Percentiles rank a stretch among this genome's conserved stretches.
Evolutionary conservation across 192 early-diverging fungal genomes (phyloP).

Genomic region (Coemansia sp.): DNA sequence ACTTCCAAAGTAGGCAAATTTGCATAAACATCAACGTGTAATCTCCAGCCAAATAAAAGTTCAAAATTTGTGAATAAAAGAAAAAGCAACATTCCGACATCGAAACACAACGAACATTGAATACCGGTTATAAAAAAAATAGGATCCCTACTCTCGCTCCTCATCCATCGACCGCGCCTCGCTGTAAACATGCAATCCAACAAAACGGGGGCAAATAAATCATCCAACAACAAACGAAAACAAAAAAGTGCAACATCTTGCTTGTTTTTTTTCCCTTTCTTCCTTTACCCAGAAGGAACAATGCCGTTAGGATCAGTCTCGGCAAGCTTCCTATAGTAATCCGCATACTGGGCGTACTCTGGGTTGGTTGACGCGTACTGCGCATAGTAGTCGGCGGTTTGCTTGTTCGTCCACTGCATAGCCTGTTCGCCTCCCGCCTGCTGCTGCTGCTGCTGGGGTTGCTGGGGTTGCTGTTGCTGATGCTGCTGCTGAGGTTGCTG

Average conservation of each 20-base stretch:
- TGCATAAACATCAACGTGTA: too few species aligned
- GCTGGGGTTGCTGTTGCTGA: conserved; percentile 4
- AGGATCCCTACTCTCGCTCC: too few species aligned
- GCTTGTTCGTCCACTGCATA: conserved; percentile 52
- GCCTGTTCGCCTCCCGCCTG: conserved; percentile 18
- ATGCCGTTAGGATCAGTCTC: conserved; percentile 53
- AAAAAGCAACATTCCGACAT: too few species aligned
- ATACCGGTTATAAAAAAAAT: too few species aligned
- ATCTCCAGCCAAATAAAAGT: too few species aligned
- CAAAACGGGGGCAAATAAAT: too few species aligned
- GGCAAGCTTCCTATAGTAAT: conserved; percentile 52
- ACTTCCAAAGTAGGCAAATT: too few species aligned
- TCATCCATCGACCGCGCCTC: too few species aligned
- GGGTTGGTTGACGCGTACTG: conserved; percentile 46
- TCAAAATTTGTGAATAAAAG: too few species aligned
- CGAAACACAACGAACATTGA: too few species aligned
- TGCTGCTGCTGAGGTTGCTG: conserved; percentile 21
- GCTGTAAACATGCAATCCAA: too few species aligned
- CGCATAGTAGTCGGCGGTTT: conserved; percentile 51
- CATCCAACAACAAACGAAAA: background rate
- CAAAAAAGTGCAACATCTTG: background rate
- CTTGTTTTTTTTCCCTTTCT: too few species aligned
- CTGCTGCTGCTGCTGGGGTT: conserved; percentile 30
- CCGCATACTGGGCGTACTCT: conserved; percentile 53
- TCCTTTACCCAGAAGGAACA: conserved; percentile 31